Evolutionary conservation across 2,329 filamentous ascomycete genomes (phyloP).

Genomic region (Epichloe baconii): DNA sequence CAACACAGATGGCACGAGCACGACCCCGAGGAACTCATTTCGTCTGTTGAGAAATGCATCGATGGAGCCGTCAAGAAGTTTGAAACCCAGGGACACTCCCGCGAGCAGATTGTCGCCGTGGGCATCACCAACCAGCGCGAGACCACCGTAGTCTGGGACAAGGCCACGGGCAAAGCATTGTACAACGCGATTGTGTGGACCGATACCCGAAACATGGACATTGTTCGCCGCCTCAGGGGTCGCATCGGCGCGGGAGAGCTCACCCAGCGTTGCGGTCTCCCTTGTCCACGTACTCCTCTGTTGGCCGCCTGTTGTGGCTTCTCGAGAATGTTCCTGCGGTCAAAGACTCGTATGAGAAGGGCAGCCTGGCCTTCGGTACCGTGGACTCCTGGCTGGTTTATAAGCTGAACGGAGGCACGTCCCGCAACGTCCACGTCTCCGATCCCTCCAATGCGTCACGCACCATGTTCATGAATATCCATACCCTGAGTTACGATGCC

Average conservation of each 20-base stretch:
- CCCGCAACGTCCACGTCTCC: slow-evolving; percentile 56
- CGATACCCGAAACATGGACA: slow-evolving; percentile 59
- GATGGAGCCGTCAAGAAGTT: slow-evolving; percentile 60
- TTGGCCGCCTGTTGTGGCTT: slow-evolving; percentile 67
- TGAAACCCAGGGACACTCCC: slow-evolving; percentile 51
- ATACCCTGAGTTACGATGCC: slow-evolving; percentile 62
- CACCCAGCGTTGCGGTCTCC: slow-evolving; percentile 56
- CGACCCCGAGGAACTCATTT: slow-evolving; percentile 61
- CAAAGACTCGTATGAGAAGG: slow-evolving; percentile 56
- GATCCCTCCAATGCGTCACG: slow-evolving; percentile 73
- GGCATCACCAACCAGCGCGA: slow-evolving; percentile 79
- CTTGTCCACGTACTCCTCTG: slow-evolving; percentile 71
- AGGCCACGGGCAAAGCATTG: slow-evolving; percentile 59
- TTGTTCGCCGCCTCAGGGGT: slow-evolving; percentile 60
- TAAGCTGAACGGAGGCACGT: slow-evolving; percentile 60
- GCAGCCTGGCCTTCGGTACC: slow-evolving; percentile 63
- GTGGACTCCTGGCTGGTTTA: slow-evolving; percentile 73
- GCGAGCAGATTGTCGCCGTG: slow-evolving; percentile 57
- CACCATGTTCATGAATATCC: slow-evolving; percentile 79
- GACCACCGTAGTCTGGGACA: slow-evolving; percentile 71
- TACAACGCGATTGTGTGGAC: slow-evolving; percentile 80
- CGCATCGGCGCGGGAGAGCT: slow-evolving; percentile 54
- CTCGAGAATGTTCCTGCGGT: slow-evolving; percentile 55
- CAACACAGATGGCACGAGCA: slow-evolving; percentile 71
- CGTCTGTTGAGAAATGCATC: slow-evolving; percentile 63